Percentiles rank a stretch among this genome's conserved stretches.
These are phyloP conservation scores for Ustilago vetiveriae DNA, from an alignment of 1,284 basidiomycete species.

Conservation along the genomic window DNA sequence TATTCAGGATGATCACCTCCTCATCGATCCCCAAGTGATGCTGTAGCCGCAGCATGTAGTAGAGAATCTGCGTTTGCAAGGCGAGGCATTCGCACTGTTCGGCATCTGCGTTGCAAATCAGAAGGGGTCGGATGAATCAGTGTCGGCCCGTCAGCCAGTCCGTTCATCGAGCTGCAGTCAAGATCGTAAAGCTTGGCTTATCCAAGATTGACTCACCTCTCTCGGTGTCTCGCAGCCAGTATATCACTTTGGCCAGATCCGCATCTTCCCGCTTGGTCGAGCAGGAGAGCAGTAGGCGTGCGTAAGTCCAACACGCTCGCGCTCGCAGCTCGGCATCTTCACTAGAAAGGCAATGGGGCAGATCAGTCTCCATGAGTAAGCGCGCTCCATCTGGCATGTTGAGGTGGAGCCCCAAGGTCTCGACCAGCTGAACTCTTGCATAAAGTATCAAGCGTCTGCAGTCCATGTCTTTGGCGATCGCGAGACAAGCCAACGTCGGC, in stretches of 20 bases:
- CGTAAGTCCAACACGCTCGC: constrained; percentile 38
- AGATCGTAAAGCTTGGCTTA: too few relatives aligned
- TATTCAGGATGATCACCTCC: neutral
- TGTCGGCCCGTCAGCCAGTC: too few relatives aligned
- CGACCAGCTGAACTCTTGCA: constrained; percentile 27
- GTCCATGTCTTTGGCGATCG: constrained; percentile 39
- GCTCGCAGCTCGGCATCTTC: constrained; percentile 31
- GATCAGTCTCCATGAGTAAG: constrained; percentile 25
- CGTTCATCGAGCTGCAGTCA: too few relatives aligned
- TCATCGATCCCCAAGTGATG: constrained; percentile 28
- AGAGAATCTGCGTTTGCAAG: constrained; percentile 44
- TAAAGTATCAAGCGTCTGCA: constrained; percentile 21
- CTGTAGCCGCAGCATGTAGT: constrained; percentile 39
- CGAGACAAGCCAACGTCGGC: constrained; percentile 30
- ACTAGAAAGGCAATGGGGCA: constrained; percentile 24
- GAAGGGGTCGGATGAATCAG: neutral
- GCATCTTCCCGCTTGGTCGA: constrained; percentile 11
- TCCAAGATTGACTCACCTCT: constrained; percentile 38
- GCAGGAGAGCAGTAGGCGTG: constrained; percentile 32
- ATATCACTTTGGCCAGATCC: constrained; percentile 15
- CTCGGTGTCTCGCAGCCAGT: constrained; percentile 32
- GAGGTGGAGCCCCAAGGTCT: constrained; percentile 34
- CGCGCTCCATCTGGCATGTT: constrained; percentile 29
- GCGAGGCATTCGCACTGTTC: constrained; percentile 24
- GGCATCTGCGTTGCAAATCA: too few relatives aligned